Evolutionary conservation across 495 filamentous ascomycete genomes (phyloP).

Genomic region (Pseudoneurospora amorphoporcata): DNA sequence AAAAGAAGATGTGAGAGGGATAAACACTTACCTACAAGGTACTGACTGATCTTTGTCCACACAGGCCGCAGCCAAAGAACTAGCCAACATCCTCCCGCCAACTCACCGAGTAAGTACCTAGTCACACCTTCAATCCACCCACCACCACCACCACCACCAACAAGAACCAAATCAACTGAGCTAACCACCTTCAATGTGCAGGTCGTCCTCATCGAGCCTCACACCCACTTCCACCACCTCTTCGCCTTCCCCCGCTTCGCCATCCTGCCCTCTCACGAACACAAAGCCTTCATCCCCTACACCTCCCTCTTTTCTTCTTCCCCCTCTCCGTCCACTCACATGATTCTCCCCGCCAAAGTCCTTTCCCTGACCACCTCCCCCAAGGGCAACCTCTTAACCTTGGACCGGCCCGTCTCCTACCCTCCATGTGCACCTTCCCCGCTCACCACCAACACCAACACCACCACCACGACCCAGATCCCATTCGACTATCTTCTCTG

Average conservation of each 20-base stretch:
- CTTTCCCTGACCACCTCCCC: conserved; percentile 24
- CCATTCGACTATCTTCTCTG: conserved; percentile 38
- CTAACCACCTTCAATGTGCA: conserved; percentile 4
- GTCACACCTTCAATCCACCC: neutral
- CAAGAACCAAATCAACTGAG: neutral
- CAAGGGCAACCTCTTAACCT: conserved; percentile 25
- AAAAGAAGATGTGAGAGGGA: too few species aligned
- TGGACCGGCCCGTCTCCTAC: conserved; percentile 25
- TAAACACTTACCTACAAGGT: neutral
- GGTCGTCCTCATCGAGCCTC: conserved; percentile 40
- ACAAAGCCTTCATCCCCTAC: conserved; percentile 49
- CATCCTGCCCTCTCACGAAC: conserved; percentile 36
- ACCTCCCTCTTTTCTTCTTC: conserved; percentile 25
- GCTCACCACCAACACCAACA: too few species aligned
- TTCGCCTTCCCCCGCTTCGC: conserved; percentile 48
- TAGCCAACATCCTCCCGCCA: conserved; percentile 15
- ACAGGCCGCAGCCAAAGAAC: conserved; percentile 16
- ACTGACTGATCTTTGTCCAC: neutral
- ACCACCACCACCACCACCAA: neutral
- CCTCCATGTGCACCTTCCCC: neutral
- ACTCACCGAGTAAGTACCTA: conserved; percentile 24
- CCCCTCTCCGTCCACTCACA: conserved; percentile 25
- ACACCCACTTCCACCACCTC: conserved; percentile 45
- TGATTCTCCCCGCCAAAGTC: conserved; percentile 34
- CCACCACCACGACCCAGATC: conserved; percentile 12